Base-by-base conservation (phyloP, 768 basidiomycete genomes). In the Suillus americanus region DNA sequence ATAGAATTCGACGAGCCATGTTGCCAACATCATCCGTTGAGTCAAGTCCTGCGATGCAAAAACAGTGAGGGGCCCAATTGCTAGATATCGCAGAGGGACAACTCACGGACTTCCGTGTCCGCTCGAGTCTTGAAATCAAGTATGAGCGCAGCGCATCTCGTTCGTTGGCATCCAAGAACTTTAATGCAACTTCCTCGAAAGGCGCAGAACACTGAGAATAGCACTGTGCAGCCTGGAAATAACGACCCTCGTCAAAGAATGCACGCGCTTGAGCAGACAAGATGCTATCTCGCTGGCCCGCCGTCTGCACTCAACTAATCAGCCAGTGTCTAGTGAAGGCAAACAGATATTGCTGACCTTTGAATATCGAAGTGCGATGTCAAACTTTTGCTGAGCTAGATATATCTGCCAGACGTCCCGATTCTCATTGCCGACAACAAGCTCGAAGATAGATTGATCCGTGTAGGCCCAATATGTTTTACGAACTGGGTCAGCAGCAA, bases 1-100 rank as follows among this genome's bases (percentile, higher is more conserved):
- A 73, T 95, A 98, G 68, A 99, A 94, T 76, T 99, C 97, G 37
- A 97, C 90, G 14, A 99, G 87, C 97, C 97, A 99, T 0, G 95
- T 98, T 20, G 97, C 96, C 23, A 99, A 80, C 89, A 99, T 95
- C 90, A 95, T 95, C 46, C 97, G 85, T 74, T 98, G 96, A 0
- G 94, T 95, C 45, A 91, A 69, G 70, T 97, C 95, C 96, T 98
- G 63, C 14, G 53, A 30, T 60, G 55, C 38, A 45, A 43, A 50
- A 37, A 37, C 51, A 13, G 13, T 30, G 28, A n/a, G 54, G 65
- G 33, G 45, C 61, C 55, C 16, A 38, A 43, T 59, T 5, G 37
- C 45, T n/a, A 25, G 20, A 62, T 46, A 9, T 46, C 56, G 20
- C 13, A 43, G 16, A 54, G n/a, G 64, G 41, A 25, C 5, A 0